Evolutionary conservation across 2,329 filamentous ascomycete species (phyloP).

Genomic region (Phyllosticta citriasiana): DNA sequence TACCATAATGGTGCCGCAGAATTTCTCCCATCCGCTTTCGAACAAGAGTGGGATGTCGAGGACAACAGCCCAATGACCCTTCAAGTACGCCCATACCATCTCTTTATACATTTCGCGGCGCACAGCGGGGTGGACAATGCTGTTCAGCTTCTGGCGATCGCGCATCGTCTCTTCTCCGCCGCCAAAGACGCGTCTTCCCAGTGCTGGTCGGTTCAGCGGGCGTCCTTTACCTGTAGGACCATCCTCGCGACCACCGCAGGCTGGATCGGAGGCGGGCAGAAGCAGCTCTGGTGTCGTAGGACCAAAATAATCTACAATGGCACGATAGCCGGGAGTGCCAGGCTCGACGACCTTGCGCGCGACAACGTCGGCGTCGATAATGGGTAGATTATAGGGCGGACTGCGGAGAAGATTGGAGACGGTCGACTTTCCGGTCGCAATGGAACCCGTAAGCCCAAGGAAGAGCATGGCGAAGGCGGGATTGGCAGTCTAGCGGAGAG

Average conservation of each 20-base stretch:
- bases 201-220: constrained; percentile 73
- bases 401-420: constrained; percentile 74
- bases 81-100: constrained; percentile 62
- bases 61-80: constrained; percentile 78
- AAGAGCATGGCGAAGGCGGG: constrained; percentile 58
- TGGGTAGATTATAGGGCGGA: constrained; percentile 73
- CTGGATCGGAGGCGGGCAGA: constrained; percentile 42
- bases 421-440: constrained; percentile 96
- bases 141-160: constrained; percentile 71
- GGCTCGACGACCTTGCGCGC: constrained; percentile 92
- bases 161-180: constrained; percentile 56
- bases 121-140: constrained; percentile 88
- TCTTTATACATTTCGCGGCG: constrained; percentile 68
- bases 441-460: constrained; percentile 91
- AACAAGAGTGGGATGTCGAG: constrained; percentile 89
- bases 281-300: constrained; percentile 80
- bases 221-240: constrained; percentile 54
- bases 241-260: constrained; percentile 37
- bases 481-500: too few species aligned
- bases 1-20: constrained; percentile 78
- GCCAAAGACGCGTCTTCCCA: constrained; percentile 82
- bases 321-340: constrained; percentile 71
- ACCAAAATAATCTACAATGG: constrained; percentile 73
- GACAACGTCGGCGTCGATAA: constrained; percentile 89
- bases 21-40: constrained; percentile 73